Evolutionary conservation across 2,329 filamentous ascomycete genomes (phyloP), one percentile per base, ranked within the genome.

Genomic region (Diatrype stigma): DNA sequence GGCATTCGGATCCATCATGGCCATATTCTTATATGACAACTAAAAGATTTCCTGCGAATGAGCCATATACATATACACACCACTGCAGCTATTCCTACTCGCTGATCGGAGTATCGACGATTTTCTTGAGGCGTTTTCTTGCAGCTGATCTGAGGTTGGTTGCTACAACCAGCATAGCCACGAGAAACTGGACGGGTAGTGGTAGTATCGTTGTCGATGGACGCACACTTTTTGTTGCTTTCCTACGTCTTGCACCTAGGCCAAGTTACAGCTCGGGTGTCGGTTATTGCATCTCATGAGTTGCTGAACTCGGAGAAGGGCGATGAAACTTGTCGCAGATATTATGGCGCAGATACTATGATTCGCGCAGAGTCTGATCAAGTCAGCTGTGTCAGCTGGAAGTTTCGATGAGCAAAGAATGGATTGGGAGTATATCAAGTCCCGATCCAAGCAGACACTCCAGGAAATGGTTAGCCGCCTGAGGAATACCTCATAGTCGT

Each of bases 1-100:
- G 55, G 68, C 65, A 51, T 71, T 67, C 47, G 78, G 74, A 58
- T 77, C 72, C 77, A 82, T 81, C 71, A 74, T 79, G 66, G 64
- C 66, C 61, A 69, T 64, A 37, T 38, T 49, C 51, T 37, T 21
- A 11, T 19, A 40, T 17, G 11, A 19, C n/a, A n/a, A n/a, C n/a
- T n/a, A n/a, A n/a, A n/a, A n/a, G n/a, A n/a, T n/a, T n/a, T n/a
- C n/a, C n/a, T 22, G 17, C 17, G 3, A 21, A 22, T 40, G 17
- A 22, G 19, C 12, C 37, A 21, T 10, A 30, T 30, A 30, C 10
- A 30, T 22, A 22, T 40, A 40, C 19, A 6, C 16, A 11, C 37
- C 10, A 12, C 6, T 21, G 3, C 37, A 4, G 3, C 37, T 19
- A 40, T 11, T 17, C 12, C 19, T 19, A 19, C 8, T 40, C 6